Evolutionary conservation across 495 filamentous ascomycete genomes (phyloP).

Genomic region (Xylaria acuta): DNA sequence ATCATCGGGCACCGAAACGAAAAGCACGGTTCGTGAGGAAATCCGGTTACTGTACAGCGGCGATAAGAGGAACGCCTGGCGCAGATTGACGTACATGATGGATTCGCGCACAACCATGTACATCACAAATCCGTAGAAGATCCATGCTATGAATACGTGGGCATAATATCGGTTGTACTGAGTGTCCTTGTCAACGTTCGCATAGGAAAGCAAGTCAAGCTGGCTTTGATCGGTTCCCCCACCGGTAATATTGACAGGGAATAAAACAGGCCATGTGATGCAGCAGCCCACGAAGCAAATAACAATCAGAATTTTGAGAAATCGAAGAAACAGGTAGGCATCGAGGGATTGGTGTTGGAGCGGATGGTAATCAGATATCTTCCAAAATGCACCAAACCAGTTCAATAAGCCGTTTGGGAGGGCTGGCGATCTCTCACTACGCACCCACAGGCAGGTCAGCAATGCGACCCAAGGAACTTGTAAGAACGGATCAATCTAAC

Average conservation of each 20-base stretch:
- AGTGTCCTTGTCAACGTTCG: slow-evolving; percentile 66
- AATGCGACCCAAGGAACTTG: background rate
- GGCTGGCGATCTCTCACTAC: slow-evolving; percentile 69
- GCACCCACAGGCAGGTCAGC: background rate
- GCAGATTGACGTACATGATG: slow-evolving; percentile 93
- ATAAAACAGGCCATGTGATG: slow-evolving; percentile 84
- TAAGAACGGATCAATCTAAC: slow-evolving; percentile 26
- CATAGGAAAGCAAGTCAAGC: slow-evolving; percentile 79
- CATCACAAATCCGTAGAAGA: slow-evolving; percentile 87
- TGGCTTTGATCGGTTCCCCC: slow-evolving; percentile 61
- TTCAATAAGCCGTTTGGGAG: slow-evolving; percentile 73
- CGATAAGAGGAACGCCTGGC: slow-evolving; percentile 91
- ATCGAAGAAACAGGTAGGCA: slow-evolving; percentile 86
- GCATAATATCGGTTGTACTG: slow-evolving; percentile 73
- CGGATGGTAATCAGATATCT: slow-evolving; percentile 81
- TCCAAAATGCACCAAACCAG: slow-evolving; percentile 79
- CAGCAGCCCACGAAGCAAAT: slow-evolving; percentile 81
- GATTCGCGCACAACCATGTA: slow-evolving; percentile 88
- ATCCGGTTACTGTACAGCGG: slow-evolving; percentile 87
- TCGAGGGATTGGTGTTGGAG: slow-evolving; percentile 90
- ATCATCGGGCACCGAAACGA: slow-evolving; percentile 79
- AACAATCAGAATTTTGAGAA: slow-evolving; percentile 72
- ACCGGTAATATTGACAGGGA: slow-evolving; percentile 88
- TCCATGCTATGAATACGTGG: slow-evolving; percentile 72
- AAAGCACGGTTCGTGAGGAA: slow-evolving; percentile 92